Conservation (phyloP, 352 stramenopile species). For the Aphanomyces invadans region DNA sequence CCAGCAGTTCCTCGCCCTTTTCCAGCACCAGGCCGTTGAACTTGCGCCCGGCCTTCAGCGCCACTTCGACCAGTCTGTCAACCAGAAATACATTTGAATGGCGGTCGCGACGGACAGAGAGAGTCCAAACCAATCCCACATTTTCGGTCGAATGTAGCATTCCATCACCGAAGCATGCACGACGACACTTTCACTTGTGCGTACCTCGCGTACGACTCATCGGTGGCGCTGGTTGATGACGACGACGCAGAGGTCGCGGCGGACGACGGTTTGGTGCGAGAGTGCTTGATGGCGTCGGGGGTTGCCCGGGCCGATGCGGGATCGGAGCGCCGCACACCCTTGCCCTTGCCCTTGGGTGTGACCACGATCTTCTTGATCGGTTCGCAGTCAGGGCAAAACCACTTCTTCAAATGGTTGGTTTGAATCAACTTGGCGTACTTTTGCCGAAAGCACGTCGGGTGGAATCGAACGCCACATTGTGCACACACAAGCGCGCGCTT, state of each 20-base stretch:
- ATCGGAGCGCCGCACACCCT: conserved; percentile 3
- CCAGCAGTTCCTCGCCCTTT: conserved; percentile 65
- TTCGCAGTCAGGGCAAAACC: conserved; percentile 77
- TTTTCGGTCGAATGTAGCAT: too few relatives aligned
- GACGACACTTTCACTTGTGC: background rate
- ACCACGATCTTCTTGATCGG: conserved; percentile 28
- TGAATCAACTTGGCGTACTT: conserved; percentile 58
- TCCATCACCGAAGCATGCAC: conserved; percentile 2
- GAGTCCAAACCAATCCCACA: too few relatives aligned
- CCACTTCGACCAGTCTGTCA: conserved; percentile 48
- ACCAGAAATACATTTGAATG: conserved; percentile 30
- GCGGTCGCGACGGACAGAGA: too few relatives aligned
- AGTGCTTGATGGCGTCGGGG: conserved; percentile 25
- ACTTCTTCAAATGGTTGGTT: conserved; percentile 53
- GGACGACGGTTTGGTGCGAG: conserved; percentile 22
- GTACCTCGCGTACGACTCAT: conserved; percentile 14
- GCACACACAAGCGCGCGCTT: conserved; percentile 63
- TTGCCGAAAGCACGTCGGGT: conserved; percentile 77
- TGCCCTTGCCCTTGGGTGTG: conserved; percentile 35
- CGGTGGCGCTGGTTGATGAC: background rate
- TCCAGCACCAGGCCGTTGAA: conserved; percentile 73
- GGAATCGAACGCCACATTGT: conserved; percentile 78
- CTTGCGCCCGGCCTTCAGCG: conserved; percentile 53
- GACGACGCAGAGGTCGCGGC: background rate
- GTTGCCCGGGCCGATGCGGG: background rate